Conservation (phyloP, 768 basidiomycete genomes). For the Pleurotus citrinopileatus region DNA sequence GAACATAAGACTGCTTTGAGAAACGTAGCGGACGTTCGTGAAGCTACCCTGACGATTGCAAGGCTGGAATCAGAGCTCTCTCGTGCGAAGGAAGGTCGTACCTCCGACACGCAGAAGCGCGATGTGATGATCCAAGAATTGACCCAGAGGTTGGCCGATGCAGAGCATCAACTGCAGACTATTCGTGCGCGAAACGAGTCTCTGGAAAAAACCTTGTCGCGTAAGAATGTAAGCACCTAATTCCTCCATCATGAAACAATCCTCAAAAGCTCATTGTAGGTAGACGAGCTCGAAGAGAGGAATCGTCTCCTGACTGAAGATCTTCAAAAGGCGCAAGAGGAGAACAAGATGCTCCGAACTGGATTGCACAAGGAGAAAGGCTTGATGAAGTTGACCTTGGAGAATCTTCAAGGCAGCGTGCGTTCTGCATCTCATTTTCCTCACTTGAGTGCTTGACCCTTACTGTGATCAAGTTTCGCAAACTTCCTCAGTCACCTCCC, state of each 20-base stretch:
- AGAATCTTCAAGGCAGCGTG: conserved; percentile 3
- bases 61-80: conserved; percentile 30
- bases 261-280: background rate
- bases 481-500: conserved; percentile 17
- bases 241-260: background rate
- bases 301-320: conserved; percentile 1
- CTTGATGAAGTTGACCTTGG: background rate
- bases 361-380: background rate
- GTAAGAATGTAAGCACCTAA: background rate
- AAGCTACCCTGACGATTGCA: conserved; percentile 30
- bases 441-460: background rate
- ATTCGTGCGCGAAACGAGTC: background rate
- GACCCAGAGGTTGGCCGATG: background rate
- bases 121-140: background rate
- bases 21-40: conserved; percentile 34
- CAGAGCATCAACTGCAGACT: background rate
- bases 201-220: background rate
- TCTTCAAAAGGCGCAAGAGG: background rate
- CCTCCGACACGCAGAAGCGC: background rate
- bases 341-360: background rate
- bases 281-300: background rate
- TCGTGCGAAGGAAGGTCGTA: background rate
- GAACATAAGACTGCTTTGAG: conserved; percentile 21
- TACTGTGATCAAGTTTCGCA: background rate
- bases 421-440: background rate